Evolutionary conservation across 177 flowering plant species (phyloP).

Genomic region (Vitis hybrid): DNA sequence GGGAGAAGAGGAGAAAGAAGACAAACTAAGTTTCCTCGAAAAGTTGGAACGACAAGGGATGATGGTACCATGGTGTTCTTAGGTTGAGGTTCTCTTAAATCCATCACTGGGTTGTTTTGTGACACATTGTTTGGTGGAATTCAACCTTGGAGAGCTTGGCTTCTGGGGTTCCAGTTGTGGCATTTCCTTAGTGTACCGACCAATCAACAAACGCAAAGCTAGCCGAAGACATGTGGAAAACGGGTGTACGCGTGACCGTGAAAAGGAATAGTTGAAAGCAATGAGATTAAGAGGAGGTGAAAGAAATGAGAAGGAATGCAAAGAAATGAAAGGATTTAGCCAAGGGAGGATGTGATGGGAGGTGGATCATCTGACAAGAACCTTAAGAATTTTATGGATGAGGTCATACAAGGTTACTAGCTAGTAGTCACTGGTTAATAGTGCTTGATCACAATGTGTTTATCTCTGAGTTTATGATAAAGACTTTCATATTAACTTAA

Average conservation of each 20-base stretch:
- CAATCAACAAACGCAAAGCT: constrained; percentile 35
- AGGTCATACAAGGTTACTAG: not conserved
- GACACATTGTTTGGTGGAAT: constrained; percentile 69
- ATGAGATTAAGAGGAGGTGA: constrained; percentile 20
- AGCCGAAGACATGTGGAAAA: constrained; percentile 28
- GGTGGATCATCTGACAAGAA: constrained; percentile 33
- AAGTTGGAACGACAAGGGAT: constrained; percentile 30
- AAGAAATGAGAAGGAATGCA: constrained; percentile 22
- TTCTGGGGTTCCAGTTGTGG: constrained; percentile 35
- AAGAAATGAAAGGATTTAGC: constrained; percentile 32
- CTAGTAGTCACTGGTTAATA: too few species aligned
- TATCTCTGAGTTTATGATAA: too few species aligned
- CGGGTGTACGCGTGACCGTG: constrained; percentile 20
- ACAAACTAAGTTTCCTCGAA: constrained; percentile 5
- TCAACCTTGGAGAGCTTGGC: constrained; percentile 46
- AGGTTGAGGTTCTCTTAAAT: constrained; percentile 46
- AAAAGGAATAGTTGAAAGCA: constrained; percentile 29
- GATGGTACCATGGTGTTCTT: constrained; percentile 56
- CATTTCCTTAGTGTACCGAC: constrained; percentile 32
- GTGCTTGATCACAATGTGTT: too few species aligned
- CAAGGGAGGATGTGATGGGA: constrained; percentile 17
- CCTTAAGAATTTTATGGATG: constrained; percentile 23
- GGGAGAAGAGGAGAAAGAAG: not conserved
- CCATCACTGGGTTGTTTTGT: constrained; percentile 53
- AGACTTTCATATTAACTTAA: too few species aligned